These are phyloP conservation scores for Pseudopediastrum boryanum DNA, from an alignment of 139 green algal genomes.

Conservation along the genomic window DNA sequence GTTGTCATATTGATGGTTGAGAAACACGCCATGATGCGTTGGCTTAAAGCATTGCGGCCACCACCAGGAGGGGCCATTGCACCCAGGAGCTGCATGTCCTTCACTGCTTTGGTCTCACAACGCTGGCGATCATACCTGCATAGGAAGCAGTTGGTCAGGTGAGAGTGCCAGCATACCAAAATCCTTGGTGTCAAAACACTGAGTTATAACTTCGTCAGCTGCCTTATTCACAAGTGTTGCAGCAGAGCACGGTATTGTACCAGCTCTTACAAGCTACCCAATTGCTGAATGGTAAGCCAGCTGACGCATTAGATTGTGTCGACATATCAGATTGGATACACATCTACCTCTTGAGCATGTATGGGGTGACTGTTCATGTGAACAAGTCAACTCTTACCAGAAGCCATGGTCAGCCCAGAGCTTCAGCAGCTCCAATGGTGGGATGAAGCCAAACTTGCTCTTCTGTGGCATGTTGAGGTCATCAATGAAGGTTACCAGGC, in stretches of 20 bases:
- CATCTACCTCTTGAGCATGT: too few species aligned
- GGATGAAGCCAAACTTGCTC: slow-evolving; percentile 93
- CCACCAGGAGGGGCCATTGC: slow-evolving; percentile 85
- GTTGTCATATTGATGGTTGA: slow-evolving; percentile 71
- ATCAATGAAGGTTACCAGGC: slow-evolving; percentile 90
- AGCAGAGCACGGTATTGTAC: too few species aligned
- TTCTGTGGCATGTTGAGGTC: slow-evolving; percentile 91
- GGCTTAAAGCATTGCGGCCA: slow-evolving; percentile 77
- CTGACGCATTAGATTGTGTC: too few species aligned
- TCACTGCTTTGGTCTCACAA: slow-evolving; percentile 80
- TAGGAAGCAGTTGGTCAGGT: neutral
- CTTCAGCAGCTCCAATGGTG: slow-evolving; percentile 87
- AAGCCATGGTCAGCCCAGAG: slow-evolving; percentile 88
- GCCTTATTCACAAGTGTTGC: too few species aligned
- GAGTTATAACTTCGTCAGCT: too few species aligned
- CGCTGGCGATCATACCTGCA: slow-evolving; percentile 74
- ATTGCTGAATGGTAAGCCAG: too few species aligned
- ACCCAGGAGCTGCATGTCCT: slow-evolving; percentile 83
- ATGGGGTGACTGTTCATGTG: too few species aligned
- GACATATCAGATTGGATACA: too few species aligned
- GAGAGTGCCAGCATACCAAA: too few species aligned
- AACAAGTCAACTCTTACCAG: too few species aligned
- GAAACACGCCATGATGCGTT: slow-evolving; percentile 78
- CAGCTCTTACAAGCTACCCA: too few species aligned
- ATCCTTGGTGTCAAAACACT: too few species aligned